These are phyloP conservation scores for Brassica cretica DNA, from an alignment of 345 rosid species.

Conservation along the genomic window DNA sequence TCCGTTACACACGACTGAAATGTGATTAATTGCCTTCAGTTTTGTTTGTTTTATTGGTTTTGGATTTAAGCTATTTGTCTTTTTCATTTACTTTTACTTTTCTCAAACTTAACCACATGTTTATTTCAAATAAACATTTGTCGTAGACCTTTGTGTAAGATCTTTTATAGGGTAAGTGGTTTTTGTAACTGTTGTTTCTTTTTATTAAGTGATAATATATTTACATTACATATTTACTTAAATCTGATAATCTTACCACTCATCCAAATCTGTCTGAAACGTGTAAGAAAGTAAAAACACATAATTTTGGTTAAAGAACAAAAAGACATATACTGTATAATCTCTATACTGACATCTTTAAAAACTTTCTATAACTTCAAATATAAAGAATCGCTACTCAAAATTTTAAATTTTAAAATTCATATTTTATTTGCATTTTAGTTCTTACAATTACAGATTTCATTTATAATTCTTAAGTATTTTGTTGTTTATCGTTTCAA, in stretches of 20 bases:
- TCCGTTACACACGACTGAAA: neutral
- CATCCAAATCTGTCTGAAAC: neutral
- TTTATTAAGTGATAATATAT: neutral
- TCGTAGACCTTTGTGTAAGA: neutral
- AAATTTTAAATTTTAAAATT: no score
- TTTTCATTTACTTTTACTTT: neutral
- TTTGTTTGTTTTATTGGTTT: neutral
- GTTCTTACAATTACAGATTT: no score
- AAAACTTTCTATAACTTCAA: no score
- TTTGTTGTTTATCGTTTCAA: no score
- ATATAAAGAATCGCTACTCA: no score
- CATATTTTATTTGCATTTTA: no score
- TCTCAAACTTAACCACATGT: conserved; percentile 1
- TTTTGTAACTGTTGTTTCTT: conserved; percentile 15
- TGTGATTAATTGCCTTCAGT: neutral
- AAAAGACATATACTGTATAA: neutral
- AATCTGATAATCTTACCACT: neutral
- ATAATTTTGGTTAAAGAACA: neutral
- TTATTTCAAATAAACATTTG: neutral
- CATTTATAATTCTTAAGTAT: no score
- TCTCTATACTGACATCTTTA: no score
- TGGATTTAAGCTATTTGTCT: neutral
- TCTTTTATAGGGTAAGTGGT: neutral
- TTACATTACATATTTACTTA: neutral
- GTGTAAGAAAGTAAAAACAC: neutral